Evolutionary conservation across 2,329 filamentous ascomycete species (phyloP), one percentile per base, ranked within the genome.

Genomic region (Ceratocystis variospora): DNA sequence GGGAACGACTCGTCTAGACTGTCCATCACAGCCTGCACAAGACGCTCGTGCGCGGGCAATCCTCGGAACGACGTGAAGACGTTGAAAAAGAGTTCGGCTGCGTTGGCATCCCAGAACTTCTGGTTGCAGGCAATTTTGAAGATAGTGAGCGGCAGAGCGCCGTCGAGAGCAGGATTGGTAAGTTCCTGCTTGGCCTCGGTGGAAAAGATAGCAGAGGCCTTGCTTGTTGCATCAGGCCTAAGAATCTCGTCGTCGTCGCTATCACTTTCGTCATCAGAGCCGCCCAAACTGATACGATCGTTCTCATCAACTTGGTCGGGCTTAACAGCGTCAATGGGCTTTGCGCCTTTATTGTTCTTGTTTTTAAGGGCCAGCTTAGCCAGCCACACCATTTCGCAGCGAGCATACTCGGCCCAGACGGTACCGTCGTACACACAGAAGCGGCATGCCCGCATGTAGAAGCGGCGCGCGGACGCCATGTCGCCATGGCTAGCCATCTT

Each of bases 91-190:
- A 82, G 77, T 71, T 87, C 85, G 2, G 85, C 90, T 5, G 90
- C 80, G 0, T 79, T 77, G 1, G 85, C 76, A 68, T 82, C 83
- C 73, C 87, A 85, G 70, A 88, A 85, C 64, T 88, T 83, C 71
- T 96, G 87, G 74, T 88, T 90, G 77, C 86, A 85, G 5, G 91
- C 87, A 25, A 90, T 85, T 72, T 96, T 90, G 72, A 96, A 96
- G 61, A 99, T 89, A 48, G 93, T 91, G 66, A 91, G 83, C 1
- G 94, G 92, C 70, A 99, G 96, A 17, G 90, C 94, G n/a, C 94
- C 94, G 68, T 88, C 89, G 69, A 96, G 80, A 8, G 90, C 90
- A 3, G 93, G 91, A 61, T 91, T 93, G 67, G 84, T 85, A 72
- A 87, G 80, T 69, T 96, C 77, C 65, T 79, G 78, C 3, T 76